A percentile compares a stretch with the other conserved stretches of the same genome.
Conservation (phyloP, 441 rosid species). For the Rhodomyrtus psidioides region DNA sequence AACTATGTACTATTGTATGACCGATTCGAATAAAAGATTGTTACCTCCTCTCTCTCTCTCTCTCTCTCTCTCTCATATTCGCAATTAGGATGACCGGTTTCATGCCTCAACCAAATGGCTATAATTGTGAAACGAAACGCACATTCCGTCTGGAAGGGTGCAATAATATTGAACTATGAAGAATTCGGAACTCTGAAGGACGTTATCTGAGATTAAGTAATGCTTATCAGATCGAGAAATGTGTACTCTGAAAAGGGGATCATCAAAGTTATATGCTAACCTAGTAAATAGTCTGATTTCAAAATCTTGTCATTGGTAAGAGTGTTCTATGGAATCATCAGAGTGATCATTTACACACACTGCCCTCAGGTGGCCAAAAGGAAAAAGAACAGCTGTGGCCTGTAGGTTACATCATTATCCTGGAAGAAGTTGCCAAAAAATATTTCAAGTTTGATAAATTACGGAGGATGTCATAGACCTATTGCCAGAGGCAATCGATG, state of each 20-base stretch:
- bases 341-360: neutral
- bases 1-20: neutral
- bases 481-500: neutral
- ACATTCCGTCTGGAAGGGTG: neutral
- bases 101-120: neutral
- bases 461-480: neutral
- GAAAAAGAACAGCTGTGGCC: neutral
- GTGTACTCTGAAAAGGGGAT: neutral
- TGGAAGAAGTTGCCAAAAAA: no score
- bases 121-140: neutral
- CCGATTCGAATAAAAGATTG: neutral
- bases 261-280: neutral
- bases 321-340: neutral
- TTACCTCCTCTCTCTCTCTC: no score
- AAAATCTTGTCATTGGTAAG: neutral
- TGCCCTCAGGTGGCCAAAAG: neutral
- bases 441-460: no score
- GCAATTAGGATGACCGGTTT: neutral
- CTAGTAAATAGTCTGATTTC: neutral
- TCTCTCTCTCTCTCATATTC: neutral
- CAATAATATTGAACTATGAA: neutral
- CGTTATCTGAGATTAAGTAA: neutral
- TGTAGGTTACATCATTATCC: no score
- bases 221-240: neutral
- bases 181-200: neutral